Conservation (phyloP, 2,329 filamentous ascomycete genomes). For the Xylariaceae sp. region DNA sequence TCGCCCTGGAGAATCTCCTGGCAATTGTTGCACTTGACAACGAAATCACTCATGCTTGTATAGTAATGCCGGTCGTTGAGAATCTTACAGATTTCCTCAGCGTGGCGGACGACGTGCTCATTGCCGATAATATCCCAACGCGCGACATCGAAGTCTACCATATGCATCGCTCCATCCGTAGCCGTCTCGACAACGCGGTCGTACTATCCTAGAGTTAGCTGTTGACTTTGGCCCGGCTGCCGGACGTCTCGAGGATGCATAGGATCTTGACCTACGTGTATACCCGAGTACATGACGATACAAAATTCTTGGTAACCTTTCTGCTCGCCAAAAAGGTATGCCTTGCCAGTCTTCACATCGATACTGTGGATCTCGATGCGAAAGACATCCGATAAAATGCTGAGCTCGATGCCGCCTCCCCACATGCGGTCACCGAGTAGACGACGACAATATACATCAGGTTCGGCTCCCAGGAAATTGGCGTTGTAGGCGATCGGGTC, state of each 20-base stretch:
- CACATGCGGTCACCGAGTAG: conserved; percentile 72
- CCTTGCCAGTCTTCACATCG: conserved; percentile 16
- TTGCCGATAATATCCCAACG: conserved; percentile 47
- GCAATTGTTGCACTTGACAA: conserved; percentile 70
- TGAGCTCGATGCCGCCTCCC: conserved; percentile 88
- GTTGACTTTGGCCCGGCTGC: too few relatives aligned
- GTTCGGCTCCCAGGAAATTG: conserved; percentile 67
- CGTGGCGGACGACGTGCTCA: conserved; percentile 64
- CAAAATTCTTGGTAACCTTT: conserved; percentile 15
- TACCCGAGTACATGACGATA: conserved; percentile 19
- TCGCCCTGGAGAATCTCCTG: conserved; percentile 64
- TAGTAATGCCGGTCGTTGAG: conserved; percentile 72
- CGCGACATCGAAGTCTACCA: conserved; percentile 64
- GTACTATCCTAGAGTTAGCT: conserved; percentile 11
- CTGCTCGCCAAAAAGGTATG: conserved; percentile 19
- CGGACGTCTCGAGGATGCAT: neutral
- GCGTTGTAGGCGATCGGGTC: conserved; percentile 68
- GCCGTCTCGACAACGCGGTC: conserved; percentile 67
- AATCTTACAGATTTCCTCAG: conserved; percentile 58
- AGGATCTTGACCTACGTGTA: conserved; percentile 12
- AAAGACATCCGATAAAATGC: conserved; percentile 59
- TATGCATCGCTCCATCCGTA: conserved; percentile 50
- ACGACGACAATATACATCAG: conserved; percentile 71
- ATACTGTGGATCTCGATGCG: conserved; percentile 18
- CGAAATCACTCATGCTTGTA: conserved; percentile 78